Percentiles rank a stretch among this genome's conserved stretches.
phyloP scores from a whole-genome alignment of 2,329 filamentous ascomycete species.

The Alternaria sp. region DNA sequence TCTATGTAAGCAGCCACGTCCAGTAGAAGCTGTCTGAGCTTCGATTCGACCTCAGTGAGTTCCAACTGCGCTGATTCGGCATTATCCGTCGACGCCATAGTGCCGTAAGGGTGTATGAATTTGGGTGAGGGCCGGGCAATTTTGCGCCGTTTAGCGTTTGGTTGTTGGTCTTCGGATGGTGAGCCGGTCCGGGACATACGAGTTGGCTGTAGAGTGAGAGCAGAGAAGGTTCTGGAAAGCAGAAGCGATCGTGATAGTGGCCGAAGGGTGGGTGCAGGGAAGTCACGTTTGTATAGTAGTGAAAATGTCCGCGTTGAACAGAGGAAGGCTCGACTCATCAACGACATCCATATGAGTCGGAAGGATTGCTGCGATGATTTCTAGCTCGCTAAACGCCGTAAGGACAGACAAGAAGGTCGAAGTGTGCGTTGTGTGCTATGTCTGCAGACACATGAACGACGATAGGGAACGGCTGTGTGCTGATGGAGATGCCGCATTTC shows the following conservation, averaged over 20 bases:
- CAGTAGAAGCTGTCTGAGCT: slow-evolving; percentile 76
- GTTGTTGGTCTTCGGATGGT: slow-evolving; percentile 31
- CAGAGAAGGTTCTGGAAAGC: not conserved
- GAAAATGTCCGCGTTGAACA: slow-evolving; percentile 35
- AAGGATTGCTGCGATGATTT: not conserved
- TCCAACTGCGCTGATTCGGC: slow-evolving; percentile 49
- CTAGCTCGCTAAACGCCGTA: not conserved
- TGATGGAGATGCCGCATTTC: slow-evolving; percentile 36
- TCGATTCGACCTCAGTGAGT: slow-evolving; percentile 73
- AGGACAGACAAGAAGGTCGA: slow-evolving; percentile 2
- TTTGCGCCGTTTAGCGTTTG: slow-evolving; percentile 41
- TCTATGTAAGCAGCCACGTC: slow-evolving; percentile 79
- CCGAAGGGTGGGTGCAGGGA: slow-evolving; percentile 7
- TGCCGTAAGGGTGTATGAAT: slow-evolving; percentile 32
- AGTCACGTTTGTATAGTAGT: slow-evolving; percentile 28
- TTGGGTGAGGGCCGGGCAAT: slow-evolving; percentile 21
- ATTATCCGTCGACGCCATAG: slow-evolving; percentile 32
- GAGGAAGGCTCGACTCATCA: slow-evolving; percentile 37
- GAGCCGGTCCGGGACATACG: slow-evolving; percentile 40
- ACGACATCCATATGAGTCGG: slow-evolving; percentile 39
- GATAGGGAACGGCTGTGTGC: slow-evolving; percentile 13
- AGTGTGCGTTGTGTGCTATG: not conserved
- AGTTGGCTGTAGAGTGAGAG: slow-evolving; percentile 13
- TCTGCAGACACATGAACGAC: not conserved
- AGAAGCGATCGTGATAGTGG: not conserved